phyloP scores from a whole-genome alignment of 1,284 basidiomycete species.

The Trichosporon sp. region DNA sequence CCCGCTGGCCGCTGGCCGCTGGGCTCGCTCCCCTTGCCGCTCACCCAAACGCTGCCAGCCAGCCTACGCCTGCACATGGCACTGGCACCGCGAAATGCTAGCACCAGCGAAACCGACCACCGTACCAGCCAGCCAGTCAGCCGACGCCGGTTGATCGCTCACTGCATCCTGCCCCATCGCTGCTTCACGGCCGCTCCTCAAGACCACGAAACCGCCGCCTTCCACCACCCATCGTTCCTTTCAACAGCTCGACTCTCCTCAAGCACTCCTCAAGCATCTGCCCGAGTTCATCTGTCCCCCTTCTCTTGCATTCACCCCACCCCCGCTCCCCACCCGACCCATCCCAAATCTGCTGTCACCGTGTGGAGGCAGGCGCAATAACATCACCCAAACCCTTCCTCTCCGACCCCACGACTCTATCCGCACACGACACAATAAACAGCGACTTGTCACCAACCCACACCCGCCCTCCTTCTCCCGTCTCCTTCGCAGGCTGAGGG shows the following conservation, averaged over 20 bases:
- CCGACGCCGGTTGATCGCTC: background rate
- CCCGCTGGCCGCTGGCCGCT: no score
- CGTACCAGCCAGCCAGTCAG: background rate
- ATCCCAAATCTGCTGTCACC: background rate
- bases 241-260: background rate
- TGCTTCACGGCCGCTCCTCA: background rate
- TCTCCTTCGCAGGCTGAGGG: background rate
- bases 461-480: background rate
- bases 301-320: background rate
- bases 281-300: background rate
- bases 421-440: constrained; percentile 1
- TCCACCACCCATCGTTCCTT: background rate
- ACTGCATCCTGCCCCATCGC: background rate
- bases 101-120: background rate
- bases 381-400: background rate
- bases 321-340: background rate
- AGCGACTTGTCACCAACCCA: background rate
- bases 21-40: background rate
- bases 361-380: background rate
- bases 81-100: background rate
- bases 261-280: background rate
- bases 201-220: background rate
- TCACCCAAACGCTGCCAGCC: background rate
- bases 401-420: background rate
- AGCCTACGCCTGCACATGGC: no score